Evolutionary conservation across 139 green algal species (phyloP).

Genomic region (Chlorella ohadii): DNA sequence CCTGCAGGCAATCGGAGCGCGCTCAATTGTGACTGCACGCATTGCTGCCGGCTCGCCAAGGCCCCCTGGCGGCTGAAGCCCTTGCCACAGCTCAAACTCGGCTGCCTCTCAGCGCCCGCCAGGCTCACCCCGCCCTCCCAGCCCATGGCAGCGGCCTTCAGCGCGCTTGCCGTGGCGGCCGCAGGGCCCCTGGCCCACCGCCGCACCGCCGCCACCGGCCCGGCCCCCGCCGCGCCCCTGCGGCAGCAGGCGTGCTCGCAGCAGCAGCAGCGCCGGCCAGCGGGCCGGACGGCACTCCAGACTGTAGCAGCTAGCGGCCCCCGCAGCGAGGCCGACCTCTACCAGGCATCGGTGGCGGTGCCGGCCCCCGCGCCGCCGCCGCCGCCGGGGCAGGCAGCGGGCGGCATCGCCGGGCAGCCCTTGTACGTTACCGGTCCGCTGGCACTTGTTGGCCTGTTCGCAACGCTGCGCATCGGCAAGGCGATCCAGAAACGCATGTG

Average conservation of each 20-base stretch:
- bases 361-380: not conserved
- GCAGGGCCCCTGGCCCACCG: not conserved
- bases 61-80: not conserved
- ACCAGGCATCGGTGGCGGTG: conserved; percentile 1
- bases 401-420: not conserved
- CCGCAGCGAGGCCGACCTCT: conserved; percentile 37
- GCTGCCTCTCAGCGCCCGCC: not conserved
- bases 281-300: not conserved
- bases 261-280: not conserved
- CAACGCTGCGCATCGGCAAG: not conserved
- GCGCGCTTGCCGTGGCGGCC: not conserved
- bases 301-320: not conserved
- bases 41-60: not conserved
- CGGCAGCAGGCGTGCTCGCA: not conserved
- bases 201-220: not conserved
- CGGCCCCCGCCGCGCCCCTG: not conserved
- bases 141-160: not conserved
- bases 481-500: not conserved
- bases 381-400: not conserved
- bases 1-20: not conserved
- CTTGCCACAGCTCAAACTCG: not conserved
- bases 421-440: conserved; percentile 13
- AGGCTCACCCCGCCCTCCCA: not conserved
- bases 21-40: not conserved
- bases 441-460: conserved; percentile 16